Percentiles rank a stretch among this genome's conserved stretches.
Conservation (phyloP, 1,284 basidiomycete species). For the Pulveroboletus sp. region DNA sequence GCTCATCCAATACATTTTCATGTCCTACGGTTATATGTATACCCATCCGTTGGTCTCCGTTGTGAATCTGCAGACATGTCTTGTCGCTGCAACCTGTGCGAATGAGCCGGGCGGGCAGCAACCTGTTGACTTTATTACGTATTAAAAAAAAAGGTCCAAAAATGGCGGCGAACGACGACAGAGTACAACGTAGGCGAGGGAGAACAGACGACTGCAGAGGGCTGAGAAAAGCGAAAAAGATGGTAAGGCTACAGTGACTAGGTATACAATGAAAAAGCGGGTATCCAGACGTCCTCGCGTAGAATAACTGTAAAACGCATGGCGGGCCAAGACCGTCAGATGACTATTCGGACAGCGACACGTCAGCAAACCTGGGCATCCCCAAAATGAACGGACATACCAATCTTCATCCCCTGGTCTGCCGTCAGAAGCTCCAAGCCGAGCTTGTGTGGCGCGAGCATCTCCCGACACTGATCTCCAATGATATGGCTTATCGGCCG, state of each 20-base stretch:
- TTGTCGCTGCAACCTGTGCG: background rate
- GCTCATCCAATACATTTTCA: conserved; percentile 11
- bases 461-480: conserved; percentile 52
- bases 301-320: conserved; percentile 10
- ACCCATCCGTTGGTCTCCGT: conserved; percentile 1
- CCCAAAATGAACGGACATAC: conserved; percentile 39
- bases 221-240: background rate
- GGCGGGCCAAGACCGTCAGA: conserved; percentile 4
- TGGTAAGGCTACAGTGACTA: conserved; percentile 36
- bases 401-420: conserved; percentile 70
- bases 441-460: conserved; percentile 52
- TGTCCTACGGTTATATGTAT: conserved; percentile 2
- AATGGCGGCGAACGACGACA: background rate
- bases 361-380: background rate
- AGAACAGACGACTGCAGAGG: background rate
- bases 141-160: background rate
- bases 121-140: background rate
- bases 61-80: background rate
- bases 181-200: conserved; percentile 1
- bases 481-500: conserved; percentile 56
- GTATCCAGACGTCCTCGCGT: conserved; percentile 19
- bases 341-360: conserved; percentile 9
- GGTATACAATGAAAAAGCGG: conserved; percentile 29
- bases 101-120: too few relatives aligned
- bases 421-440: conserved; percentile 62